Conservation (phyloP, 2,329 filamentous ascomycete species). For the Pyrenophora tritici-repentis region DNA sequence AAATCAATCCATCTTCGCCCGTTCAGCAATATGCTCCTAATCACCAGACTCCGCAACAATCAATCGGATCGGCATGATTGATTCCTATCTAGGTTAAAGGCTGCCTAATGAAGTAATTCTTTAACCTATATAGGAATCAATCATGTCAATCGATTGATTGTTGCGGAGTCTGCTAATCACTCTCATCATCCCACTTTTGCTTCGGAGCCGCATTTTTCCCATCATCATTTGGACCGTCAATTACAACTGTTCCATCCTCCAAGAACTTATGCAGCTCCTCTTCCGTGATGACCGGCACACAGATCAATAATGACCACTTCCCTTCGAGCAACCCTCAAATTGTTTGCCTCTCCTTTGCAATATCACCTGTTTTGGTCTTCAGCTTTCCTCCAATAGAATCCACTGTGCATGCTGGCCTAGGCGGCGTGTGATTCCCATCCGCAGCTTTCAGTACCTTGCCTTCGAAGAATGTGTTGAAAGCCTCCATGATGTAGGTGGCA, state of each 20-base stretch:
- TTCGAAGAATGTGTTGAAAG: slow-evolving; percentile 1
- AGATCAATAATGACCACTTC: neutral
- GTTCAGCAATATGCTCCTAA: too few species aligned
- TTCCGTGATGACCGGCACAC: slow-evolving; percentile 14
- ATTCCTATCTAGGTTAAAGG: too few species aligned
- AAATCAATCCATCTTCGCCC: too few species aligned
- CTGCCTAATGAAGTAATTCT: too few species aligned
- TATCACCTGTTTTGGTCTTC: neutral
- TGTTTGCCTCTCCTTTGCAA: neutral
- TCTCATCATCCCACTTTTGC: too few species aligned
- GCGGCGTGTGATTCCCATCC: neutral
- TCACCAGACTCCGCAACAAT: too few species aligned
- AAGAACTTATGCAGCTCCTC: slow-evolving; percentile 12
- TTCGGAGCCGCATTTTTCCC: too few species aligned
- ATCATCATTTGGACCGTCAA: slow-evolving; percentile 3
- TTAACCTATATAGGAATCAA: too few species aligned
- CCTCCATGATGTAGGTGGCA: neutral
- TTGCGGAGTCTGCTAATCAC: too few species aligned
- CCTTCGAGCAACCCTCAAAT: neutral
- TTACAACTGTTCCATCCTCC: neutral
- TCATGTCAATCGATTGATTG: too few species aligned
- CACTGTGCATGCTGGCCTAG: neutral
- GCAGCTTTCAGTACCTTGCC: neutral
- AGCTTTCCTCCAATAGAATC: neutral
- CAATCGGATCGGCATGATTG: too few species aligned